Evolutionary conservation across 2,329 filamentous ascomycete species (phyloP).

Genomic region (Immersiporthe knoxdaviesiana): DNA sequence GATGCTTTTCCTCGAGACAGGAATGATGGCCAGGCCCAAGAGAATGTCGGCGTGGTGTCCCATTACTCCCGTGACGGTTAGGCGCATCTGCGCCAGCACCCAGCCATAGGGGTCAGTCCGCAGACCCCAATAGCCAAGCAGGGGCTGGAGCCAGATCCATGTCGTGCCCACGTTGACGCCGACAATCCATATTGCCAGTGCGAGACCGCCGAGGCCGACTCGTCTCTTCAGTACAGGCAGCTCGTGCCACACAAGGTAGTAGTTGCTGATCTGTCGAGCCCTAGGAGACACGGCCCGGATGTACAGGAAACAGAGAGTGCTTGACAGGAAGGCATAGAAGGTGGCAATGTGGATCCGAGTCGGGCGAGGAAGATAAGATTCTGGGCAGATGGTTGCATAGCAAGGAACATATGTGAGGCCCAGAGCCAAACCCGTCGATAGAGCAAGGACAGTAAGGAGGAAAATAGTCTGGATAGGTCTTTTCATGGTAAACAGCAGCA

Average conservation of each 20-base stretch:
- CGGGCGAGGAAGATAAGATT: constrained; percentile 26
- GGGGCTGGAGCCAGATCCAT: constrained; percentile 25
- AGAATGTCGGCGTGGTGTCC: constrained; percentile 30
- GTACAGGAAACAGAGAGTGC: constrained; percentile 7
- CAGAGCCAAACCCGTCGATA: constrained; percentile 20
- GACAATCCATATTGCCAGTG: constrained; percentile 22
- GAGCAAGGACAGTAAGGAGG: background rate
- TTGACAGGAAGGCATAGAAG: constrained; percentile 27
- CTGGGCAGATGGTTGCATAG: constrained; percentile 29
- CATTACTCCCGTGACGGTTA: constrained; percentile 26
- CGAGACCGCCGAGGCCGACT: constrained; percentile 22
- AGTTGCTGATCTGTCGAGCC: constrained; percentile 14
- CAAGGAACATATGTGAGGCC: constrained; percentile 30
- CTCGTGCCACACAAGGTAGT: background rate
- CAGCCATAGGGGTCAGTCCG: constrained; percentile 19
- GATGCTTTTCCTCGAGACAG: constrained; percentile 27
- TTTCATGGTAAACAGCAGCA: background rate
- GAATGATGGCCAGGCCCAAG: constrained; percentile 28
- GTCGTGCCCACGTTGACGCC: constrained; percentile 23
- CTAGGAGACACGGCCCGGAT: constrained; percentile 4
- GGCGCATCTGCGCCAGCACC: constrained; percentile 25
- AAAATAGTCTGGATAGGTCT: background rate
- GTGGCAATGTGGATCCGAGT: constrained; percentile 26
- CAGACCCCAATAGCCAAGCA: constrained; percentile 19
- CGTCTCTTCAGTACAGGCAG: constrained; percentile 14